Base-by-base conservation (phyloP, 2,329 filamentous ascomycete species). In the Macroventuria anomochaeta region DNA sequence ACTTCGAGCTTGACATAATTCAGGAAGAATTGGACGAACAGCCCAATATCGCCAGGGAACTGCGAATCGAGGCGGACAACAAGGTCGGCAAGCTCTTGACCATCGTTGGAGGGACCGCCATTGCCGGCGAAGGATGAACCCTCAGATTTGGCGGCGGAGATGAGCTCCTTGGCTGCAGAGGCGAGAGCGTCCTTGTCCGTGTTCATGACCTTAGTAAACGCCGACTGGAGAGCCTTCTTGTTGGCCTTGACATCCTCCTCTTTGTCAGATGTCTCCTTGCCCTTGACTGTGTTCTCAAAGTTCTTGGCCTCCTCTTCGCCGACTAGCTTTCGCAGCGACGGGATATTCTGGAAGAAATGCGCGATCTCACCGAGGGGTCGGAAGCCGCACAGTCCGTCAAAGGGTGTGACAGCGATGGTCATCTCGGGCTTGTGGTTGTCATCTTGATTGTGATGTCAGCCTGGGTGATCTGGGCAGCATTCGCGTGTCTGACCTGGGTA, bases 351-450 rank as follows among this genome's bases (percentile, higher is more conserved):
- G 26, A 96, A 81, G 75, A 97, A 97, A 73, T 96, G 90, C 0
- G 86, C 82, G 58, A 97, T 95, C 77, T 99, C 93, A 5, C 79
- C 81, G 18, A 97, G 80, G 0, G 95, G 95, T 8, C 95, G 86
- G 81, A 99, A 99, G 28, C 95, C 95, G 69, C 95, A 99, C 28
- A 99, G 84, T 0, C 95, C 95, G 73, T 97, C 93, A 63, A 99
- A 99, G 0, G 91, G 88, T 1, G 95, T 97, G 68, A 99, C 88
- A 58, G 95, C 95, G 75, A 99, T 96, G 58, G 95, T 93, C 95
- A 99, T 99, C 78, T 99, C 95, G 28, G 95, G 95, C 79, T 99
- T 99, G 82, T 99, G 95, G 79, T 99, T 99, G 80, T 97, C 93
- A 81, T 99, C 62, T 63, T 34, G n/a, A 18, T n/a, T 20, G n/a